Evolutionary conservation across 2,329 filamentous ascomycete genomes (phyloP).

Genomic region (Graphilbum sp.): DNA sequence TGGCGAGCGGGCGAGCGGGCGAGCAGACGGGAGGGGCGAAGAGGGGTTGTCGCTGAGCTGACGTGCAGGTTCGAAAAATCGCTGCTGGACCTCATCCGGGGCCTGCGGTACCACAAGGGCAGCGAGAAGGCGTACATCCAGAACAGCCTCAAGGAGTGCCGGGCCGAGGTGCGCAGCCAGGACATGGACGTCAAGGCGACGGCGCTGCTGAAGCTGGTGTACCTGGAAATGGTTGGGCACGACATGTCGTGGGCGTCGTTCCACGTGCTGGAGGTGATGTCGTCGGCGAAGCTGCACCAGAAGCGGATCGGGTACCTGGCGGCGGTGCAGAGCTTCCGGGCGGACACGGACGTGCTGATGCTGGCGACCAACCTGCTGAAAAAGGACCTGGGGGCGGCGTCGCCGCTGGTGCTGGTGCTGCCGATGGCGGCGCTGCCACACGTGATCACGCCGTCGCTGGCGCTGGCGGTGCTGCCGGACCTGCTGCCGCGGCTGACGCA

Average conservation of each 20-base stretch:
- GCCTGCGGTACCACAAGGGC: conserved; percentile 87
- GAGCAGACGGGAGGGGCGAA: too few relatives aligned
- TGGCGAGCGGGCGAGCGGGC: too few relatives aligned
- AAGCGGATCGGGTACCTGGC: conserved; percentile 92
- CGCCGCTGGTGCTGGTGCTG: conserved; percentile 63
- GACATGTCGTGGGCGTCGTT: conserved; percentile 99
- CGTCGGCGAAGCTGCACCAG: conserved; percentile 81
- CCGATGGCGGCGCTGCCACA: conserved; percentile 86
- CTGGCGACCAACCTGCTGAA: conserved; percentile 91
- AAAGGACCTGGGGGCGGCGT: conserved; percentile 68
- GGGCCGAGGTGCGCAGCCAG: conserved; percentile 75
- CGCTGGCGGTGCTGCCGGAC: conserved; percentile 76
- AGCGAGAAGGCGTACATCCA: conserved; percentile 92
- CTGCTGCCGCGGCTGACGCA: conserved; percentile 75
- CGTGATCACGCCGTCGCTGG: conserved; percentile 81
- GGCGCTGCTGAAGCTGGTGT: conserved; percentile 86
- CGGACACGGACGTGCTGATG: conserved; percentile 95
- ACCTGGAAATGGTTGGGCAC: conserved; percentile 97
- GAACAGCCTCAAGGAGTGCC: conserved; percentile 86
- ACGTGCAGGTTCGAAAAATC: conserved; percentile 88
- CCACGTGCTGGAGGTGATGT: conserved; percentile 98
- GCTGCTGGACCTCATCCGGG: conserved; percentile 94
- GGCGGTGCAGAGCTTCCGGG: conserved; percentile 87
- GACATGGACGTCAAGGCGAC: conserved; percentile 98
- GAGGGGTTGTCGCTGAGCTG: neutral